phyloP scores from a whole-genome alignment of 257 asterid genomes.

The Ocimum tenuiflorum region DNA sequence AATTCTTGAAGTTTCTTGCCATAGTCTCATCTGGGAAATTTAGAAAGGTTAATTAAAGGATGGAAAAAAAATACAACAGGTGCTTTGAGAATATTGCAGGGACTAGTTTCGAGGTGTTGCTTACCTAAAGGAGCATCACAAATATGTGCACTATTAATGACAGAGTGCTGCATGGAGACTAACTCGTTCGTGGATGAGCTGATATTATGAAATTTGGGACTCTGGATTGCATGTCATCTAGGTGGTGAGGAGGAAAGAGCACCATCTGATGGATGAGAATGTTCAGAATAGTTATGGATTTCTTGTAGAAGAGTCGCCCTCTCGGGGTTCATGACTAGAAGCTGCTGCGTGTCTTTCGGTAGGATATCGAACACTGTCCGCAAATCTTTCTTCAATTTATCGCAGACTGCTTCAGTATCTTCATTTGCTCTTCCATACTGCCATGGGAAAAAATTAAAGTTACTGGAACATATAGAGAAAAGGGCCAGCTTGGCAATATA shows the following conservation, averaged over 20 bases:
- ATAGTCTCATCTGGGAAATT: constrained; percentile 20
- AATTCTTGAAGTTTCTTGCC: constrained; percentile 18
- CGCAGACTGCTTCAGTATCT: constrained; percentile 51
- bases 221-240: constrained; percentile 32
- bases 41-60: background rate
- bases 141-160: constrained; percentile 13
- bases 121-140: constrained; percentile 33
- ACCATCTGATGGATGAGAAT: constrained; percentile 16
- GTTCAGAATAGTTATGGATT: constrained; percentile 20
- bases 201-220: background rate
- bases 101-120: constrained; percentile 23
- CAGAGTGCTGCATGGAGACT: background rate
- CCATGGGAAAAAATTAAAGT: constrained; percentile 19
- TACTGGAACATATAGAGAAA: background rate
- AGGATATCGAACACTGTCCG: constrained; percentile 58
- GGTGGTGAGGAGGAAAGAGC: constrained; percentile 23
- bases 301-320: constrained; percentile 57
- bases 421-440: constrained; percentile 53
- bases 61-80: background rate
- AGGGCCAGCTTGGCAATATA: background rate
- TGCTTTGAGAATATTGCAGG: constrained; percentile 13
- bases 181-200: constrained; percentile 7
- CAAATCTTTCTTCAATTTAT: constrained; percentile 75
- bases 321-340: constrained; percentile 70
- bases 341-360: constrained; percentile 78